A percentile compares a stretch with the other conserved stretches of the same genome.
Evolutionary conservation across 2,329 filamentous ascomycete genomes (phyloP).

Genomic region (Aspergillus floridensis): DNA sequence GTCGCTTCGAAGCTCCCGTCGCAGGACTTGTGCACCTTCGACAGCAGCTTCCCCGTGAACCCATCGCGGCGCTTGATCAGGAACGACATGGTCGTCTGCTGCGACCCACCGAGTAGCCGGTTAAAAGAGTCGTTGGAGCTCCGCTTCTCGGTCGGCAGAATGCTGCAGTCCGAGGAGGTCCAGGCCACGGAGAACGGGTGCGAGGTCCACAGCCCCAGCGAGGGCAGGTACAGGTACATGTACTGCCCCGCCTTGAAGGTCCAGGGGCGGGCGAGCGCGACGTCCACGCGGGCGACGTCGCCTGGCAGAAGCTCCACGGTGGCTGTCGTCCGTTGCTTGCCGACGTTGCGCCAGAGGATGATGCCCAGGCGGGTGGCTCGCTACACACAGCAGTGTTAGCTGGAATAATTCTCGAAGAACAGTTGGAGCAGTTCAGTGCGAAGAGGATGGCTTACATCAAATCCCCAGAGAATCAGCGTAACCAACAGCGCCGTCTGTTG

Average conservation of each 20-base stretch:
- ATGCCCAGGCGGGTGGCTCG: conserved; percentile 47
- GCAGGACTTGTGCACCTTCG: conserved; percentile 25
- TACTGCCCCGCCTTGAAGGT: conserved; percentile 48
- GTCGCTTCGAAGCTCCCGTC: conserved; percentile 26
- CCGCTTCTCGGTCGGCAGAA: conserved; percentile 23
- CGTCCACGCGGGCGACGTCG: conserved; percentile 51
- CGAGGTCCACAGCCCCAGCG: conserved; percentile 41
- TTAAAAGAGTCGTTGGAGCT: conserved; percentile 31
- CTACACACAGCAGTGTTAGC: conserved; percentile 14
- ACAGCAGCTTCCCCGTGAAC: conserved; percentile 32
- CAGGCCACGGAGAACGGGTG: conserved; percentile 45
- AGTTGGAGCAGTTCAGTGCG: not conserved
- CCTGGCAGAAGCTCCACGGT: conserved; percentile 56
- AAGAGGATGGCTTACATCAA: conserved; percentile 25
- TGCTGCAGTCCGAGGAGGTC: conserved; percentile 26
- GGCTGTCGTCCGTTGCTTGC: conserved; percentile 48
- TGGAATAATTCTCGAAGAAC: not conserved
- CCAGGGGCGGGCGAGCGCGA: conserved; percentile 32
- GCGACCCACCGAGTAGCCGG: conserved; percentile 24
- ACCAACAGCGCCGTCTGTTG: conserved; percentile 32
- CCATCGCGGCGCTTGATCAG: conserved; percentile 35
- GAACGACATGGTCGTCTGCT: conserved; percentile 32
- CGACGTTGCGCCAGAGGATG: conserved; percentile 53
- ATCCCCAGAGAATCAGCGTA: conserved; percentile 34
- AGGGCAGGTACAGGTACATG: conserved; percentile 58